Evolutionary conservation across 352 stramenopile genomes (phyloP).

Genomic region (Phytophthora chlamydospora): DNA sequence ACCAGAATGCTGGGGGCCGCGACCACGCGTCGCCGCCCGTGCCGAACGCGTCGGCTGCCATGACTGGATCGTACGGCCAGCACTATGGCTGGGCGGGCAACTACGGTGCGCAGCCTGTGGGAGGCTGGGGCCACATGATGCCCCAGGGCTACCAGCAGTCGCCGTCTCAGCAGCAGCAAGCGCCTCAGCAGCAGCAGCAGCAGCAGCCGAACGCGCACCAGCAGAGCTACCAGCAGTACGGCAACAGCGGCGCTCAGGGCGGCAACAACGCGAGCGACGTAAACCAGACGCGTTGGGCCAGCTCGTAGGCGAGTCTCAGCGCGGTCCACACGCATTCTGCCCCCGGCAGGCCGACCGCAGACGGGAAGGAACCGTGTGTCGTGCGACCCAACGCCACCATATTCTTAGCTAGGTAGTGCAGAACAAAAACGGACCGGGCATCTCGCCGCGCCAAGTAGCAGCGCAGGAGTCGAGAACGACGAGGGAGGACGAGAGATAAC

Average conservation of each 20-base stretch:
- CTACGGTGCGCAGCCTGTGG: conserved; percentile 77
- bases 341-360: conserved; percentile 16
- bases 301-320: conserved; percentile 56
- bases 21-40: conserved; percentile 77
- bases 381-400: conserved; percentile 26
- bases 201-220: conserved; percentile 71
- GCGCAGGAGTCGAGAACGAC: conserved; percentile 23
- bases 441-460: conserved; percentile 31
- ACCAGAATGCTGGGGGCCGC: conserved; percentile 51
- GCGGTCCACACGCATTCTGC: conserved; percentile 23
- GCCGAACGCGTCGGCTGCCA: conserved; percentile 68
- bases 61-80: conserved; percentile 68
- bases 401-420: conserved; percentile 43
- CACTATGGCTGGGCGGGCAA: conserved; percentile 83
- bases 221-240: conserved; percentile 84
- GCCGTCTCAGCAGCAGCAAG: conserved; percentile 62
- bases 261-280: conserved; percentile 53
- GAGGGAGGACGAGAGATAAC: conserved; percentile 26
- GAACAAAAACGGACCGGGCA: conserved; percentile 25
- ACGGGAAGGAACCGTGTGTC: conserved; percentile 47
- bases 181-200: conserved; percentile 62
- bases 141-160: conserved; percentile 84
- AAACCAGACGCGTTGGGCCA: conserved; percentile 73
- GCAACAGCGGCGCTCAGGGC: conserved; percentile 55
- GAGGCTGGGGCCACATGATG: conserved; percentile 85